phyloP scores from a whole-genome alignment of 768 basidiomycete genomes.

The Thelephora aurantiotincta region DNA sequence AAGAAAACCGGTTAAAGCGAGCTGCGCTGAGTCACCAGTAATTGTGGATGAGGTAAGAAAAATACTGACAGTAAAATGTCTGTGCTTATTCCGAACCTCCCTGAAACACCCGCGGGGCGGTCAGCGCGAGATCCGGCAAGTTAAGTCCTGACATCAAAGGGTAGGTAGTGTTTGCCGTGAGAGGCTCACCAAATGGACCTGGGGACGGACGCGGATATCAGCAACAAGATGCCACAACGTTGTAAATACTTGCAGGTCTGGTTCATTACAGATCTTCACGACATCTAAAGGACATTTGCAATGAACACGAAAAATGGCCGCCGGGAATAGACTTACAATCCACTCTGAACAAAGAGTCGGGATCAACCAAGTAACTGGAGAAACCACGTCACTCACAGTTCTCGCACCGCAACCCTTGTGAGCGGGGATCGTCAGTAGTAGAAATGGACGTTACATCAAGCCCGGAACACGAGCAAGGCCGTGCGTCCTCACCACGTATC shows the following conservation, averaged over 20 bases:
- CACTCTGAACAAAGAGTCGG: slow-evolving; percentile 28
- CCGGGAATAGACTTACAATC: slow-evolving; percentile 37
- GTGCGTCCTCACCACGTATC: slow-evolving; percentile 35
- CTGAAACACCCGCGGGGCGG: slow-evolving; percentile 22
- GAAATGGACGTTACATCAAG: neutral
- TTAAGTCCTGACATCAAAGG: no score
- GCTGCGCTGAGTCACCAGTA: neutral
- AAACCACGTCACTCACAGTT: slow-evolving; percentile 39
- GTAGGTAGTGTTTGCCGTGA: neutral
- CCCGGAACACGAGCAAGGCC: neutral
- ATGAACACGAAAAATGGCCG: neutral
- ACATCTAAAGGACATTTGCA: slow-evolving; percentile 34
- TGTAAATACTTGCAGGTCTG: slow-evolving; percentile 53
- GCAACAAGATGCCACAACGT: slow-evolving; percentile 1
- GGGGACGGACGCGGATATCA: slow-evolving; percentile 6
- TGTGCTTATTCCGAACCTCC: slow-evolving; percentile 81
- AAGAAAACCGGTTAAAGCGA: neutral
- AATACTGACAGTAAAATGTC: slow-evolving; percentile 65
- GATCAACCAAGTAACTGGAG: neutral
- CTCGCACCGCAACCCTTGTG: slow-evolving; percentile 50
- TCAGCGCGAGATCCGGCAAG: slow-evolving; percentile 7
- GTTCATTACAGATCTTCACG: slow-evolving; percentile 52
- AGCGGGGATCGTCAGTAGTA: neutral
- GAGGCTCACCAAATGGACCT: slow-evolving; percentile 73
- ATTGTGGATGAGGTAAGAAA: neutral